These are phyloP conservation scores for Elaeis oleifera DNA, from an alignment of 202 grass and related monocot species.

Conservation along the genomic window DNA sequence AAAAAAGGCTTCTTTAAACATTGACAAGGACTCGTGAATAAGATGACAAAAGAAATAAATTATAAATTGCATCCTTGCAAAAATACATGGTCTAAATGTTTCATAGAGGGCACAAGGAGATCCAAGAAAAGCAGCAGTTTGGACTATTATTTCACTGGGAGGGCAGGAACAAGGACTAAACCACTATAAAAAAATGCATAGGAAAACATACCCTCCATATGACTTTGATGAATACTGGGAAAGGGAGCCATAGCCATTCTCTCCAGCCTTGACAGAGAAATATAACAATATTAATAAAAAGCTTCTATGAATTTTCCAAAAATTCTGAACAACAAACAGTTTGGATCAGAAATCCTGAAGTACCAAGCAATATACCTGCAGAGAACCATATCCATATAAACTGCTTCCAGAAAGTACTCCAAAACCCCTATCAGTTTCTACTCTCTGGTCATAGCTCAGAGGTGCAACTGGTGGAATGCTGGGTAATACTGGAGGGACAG, in stretches of 20 bases:
- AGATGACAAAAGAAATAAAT: too few species aligned
- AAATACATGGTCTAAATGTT: too few species aligned
- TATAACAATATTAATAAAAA: not conserved
- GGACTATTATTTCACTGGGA: too few species aligned
- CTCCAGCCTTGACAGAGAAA: constrained; percentile 39
- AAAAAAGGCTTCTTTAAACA: too few species aligned
- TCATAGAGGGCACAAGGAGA: too few species aligned
- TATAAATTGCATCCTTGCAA: too few species aligned
- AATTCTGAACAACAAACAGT: too few species aligned
- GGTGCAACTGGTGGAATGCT: constrained; percentile 31
- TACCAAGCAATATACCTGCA: constrained; percentile 44
- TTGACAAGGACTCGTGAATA: too few species aligned
- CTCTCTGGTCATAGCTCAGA: constrained; percentile 53
- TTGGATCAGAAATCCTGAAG: too few species aligned
- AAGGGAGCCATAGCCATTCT: constrained; percentile 40
- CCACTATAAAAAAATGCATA: constrained; percentile 6
- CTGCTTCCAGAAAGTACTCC: constrained; percentile 43
- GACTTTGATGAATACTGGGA: constrained; percentile 57
- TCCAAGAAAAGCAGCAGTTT: too few species aligned
- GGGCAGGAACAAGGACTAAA: too few species aligned
- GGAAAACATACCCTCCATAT: constrained; percentile 58
- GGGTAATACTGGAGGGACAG: constrained; percentile 53
- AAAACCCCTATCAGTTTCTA: constrained; percentile 47
- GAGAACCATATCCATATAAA: constrained; percentile 61
- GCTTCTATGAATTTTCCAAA: too few species aligned